These are phyloP conservation scores for Panicum hallii DNA, from an alignment of 202 grass and related monocot genomes.

Conservation along the genomic window DNA sequence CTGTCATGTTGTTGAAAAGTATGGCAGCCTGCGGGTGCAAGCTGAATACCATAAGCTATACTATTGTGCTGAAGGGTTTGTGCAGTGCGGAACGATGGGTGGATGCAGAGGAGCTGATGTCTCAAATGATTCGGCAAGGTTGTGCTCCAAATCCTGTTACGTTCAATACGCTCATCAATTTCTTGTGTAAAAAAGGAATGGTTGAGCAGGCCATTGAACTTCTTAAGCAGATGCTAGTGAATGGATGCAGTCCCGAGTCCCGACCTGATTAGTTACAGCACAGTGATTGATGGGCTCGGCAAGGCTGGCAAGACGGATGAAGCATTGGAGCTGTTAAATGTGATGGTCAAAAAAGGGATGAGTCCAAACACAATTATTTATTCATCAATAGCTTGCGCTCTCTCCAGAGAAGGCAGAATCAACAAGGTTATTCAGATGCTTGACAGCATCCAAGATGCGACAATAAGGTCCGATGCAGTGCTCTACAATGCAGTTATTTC, in stretches of 20 bases:
- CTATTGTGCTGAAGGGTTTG: slow-evolving; percentile 59
- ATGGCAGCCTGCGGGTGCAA: slow-evolving; percentile 68
- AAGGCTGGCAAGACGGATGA: slow-evolving; percentile 62
- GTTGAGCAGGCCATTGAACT: slow-evolving; percentile 62
- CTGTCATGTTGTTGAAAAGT: slow-evolving; percentile 59
- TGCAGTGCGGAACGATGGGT: slow-evolving; percentile 44
- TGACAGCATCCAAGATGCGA: slow-evolving; percentile 53
- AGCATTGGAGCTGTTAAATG: slow-evolving; percentile 69
- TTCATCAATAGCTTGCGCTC: slow-evolving; percentile 65
- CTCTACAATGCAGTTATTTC: slow-evolving; percentile 72
- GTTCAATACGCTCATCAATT: slow-evolving; percentile 55
- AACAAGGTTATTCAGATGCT: slow-evolving; percentile 58
- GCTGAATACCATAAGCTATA: slow-evolving; percentile 75
- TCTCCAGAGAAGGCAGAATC: slow-evolving; percentile 66
- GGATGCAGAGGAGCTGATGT: slow-evolving; percentile 54
- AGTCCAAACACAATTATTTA: slow-evolving; percentile 67
- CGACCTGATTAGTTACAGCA: slow-evolving; percentile 69
- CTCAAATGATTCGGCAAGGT: slow-evolving; percentile 55
- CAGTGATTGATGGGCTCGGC: slow-evolving; percentile 64
- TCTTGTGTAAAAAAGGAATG: slow-evolving; percentile 58
- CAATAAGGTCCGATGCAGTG: slow-evolving; percentile 58
- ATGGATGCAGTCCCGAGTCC: slow-evolving; percentile 71
- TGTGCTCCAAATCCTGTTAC: slow-evolving; percentile 54
- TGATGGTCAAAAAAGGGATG: slow-evolving; percentile 73
- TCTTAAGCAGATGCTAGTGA: slow-evolving; percentile 66